Base-by-base conservation (phyloP, 2,329 filamentous ascomycete genomes). In the Xylaria sp. region DNA sequence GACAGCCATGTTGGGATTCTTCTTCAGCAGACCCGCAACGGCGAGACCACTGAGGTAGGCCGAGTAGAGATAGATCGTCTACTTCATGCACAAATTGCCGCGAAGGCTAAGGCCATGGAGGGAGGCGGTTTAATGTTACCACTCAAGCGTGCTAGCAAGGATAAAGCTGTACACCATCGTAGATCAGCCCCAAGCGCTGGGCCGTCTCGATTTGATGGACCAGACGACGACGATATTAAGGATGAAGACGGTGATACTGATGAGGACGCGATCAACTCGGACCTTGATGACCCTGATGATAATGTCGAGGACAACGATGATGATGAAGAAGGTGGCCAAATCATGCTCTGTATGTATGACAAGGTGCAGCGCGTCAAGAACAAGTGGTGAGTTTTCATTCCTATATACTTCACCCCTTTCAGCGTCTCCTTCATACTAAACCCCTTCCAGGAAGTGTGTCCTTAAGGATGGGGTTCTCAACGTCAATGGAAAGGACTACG, bases 361-460 rank as follows among this genome's bases (percentile, higher is more conserved):
- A 99, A 99, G 84, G 96, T 99, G 9, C 95, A 98, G 82, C 88
- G 96, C 56, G 96, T 98, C 76, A 99, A 99, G 90, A 99, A 98
- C 84, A 99, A 96, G 88, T 96, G 93, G 93, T 90, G 79, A 60
- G 85, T 81, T 54, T 60, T 51, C 14, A 30, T 27, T 51, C 27
- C 30, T 24, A 8, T 54, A 32, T 27, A 17, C 48, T 24, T 34
- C 32, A 59, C 14, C n/a, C 47, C 67, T 27, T 65, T 72, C 4
- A 69, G 51, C 64, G 53, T 75, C 77, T 51, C 82, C 73, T 8
- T 36, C 36, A 42, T 61, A 48, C 61, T 72, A 0, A 72, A 27
- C 2, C 17, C 30, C 14, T 32, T 61, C 6, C 68, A 90, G 92
- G 92, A 99, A 99, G 92, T 99, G 96, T 82, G 94, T 93, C 0